Base-by-base conservation (phyloP, 2,329 filamentous ascomycete species). In the Pseudogymnoascus sp. region DNA sequence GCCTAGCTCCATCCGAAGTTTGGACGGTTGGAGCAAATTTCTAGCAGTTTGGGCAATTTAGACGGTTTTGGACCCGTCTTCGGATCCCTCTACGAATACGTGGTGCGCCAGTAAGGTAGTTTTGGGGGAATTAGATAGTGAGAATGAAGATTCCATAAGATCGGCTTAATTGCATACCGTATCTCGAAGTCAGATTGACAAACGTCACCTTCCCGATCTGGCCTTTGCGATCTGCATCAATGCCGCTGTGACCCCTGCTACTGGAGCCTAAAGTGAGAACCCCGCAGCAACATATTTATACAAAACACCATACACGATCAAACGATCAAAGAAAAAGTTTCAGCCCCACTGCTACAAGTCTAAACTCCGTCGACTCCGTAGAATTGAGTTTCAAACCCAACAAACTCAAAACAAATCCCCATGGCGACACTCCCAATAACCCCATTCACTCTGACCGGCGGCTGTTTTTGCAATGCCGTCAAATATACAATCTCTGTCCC, bases 401-500 rank as follows among this genome's bases (percentile, higher is more conserved):
- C 7, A 52, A 52, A 11, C 45, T 3, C 7, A 52, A 16, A 52
- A 31, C 26, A 31, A 52, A 11, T n/a, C 14, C 26, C 23, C 43
- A 52, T 61, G 59, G 16, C 62, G 6, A 37, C 61, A 29, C 63
- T 68, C 7, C 64, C 63, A 45, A 38, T 37, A 38, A 52, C 39
- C 0, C 61, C 69, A 8, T 63, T 69, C 26, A 64, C 64, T 8
- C 63, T 72, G 7, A 65, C 61, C 0, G 71, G 70, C 14, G 70
- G 70, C 19, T 72, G 71, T 62, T 70, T 68, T 63, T 72, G 69
- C 65, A 65, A 65, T 43, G 67, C 70, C 35, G 69, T 71, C 61
- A 62, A 64, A 14, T 72, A 72, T 62, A 68, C 66, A 4, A 67
- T 72, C 59, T 65, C 61, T 6, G 63, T 72, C 26, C 70, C 69